Evolutionary conservation across 2,329 filamentous ascomycete genomes (phyloP).

Genomic region (Stagonosporopsis chrysanthemi): DNA sequence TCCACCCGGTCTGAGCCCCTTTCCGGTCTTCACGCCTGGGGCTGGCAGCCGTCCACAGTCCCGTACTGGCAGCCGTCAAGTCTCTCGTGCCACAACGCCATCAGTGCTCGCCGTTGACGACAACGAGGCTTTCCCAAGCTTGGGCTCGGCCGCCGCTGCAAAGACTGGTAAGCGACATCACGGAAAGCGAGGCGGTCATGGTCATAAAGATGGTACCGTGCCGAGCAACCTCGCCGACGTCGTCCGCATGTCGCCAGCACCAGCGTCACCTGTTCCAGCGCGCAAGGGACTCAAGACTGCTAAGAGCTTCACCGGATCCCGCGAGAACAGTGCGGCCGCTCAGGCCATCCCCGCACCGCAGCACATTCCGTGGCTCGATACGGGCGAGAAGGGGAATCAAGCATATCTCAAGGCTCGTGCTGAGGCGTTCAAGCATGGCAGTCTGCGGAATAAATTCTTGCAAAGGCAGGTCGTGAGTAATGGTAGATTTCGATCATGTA

Average conservation of each 20-base stretch:
- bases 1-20: constrained; percentile 74
- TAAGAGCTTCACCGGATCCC: constrained; percentile 69
- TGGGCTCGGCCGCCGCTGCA: constrained; percentile 75
- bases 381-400: constrained; percentile 87
- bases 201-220: constrained; percentile 60
- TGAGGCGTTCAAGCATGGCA: constrained; percentile 97
- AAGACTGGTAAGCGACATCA: constrained; percentile 91
- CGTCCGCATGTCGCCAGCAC: constrained; percentile 92
- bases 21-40: constrained; percentile 64
- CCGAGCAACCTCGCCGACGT: constrained; percentile 90
- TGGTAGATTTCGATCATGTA: neutral
- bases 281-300: constrained; percentile 69
- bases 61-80: constrained; percentile 82
- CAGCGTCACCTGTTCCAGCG: constrained; percentile 66
- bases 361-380: constrained; percentile 96
- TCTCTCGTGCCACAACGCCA: constrained; percentile 68
- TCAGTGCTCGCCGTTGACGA: constrained; percentile 85
- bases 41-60: constrained; percentile 73
- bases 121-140: constrained; percentile 90
- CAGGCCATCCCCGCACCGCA: constrained; percentile 86
- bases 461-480: constrained; percentile 71
- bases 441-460: constrained; percentile 93
- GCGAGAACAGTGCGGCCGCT: constrained; percentile 81
- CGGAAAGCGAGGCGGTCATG: constrained; percentile 86
- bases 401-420: constrained; percentile 93